Base-by-base conservation (phyloP, 352 stramenopile genomes). In the Globisporangium orthogonon region DNA sequence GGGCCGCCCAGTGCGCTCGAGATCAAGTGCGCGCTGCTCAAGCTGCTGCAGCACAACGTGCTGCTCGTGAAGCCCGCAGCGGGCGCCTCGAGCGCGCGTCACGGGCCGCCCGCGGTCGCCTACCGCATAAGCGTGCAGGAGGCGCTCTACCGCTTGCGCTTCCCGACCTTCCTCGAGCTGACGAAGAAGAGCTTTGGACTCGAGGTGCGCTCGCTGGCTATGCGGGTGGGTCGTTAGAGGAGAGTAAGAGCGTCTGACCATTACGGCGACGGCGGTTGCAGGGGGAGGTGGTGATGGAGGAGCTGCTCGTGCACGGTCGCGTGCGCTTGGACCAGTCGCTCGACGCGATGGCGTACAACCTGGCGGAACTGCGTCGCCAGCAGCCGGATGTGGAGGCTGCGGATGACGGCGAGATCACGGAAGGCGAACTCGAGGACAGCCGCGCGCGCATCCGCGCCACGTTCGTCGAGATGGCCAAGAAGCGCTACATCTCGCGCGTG, bases 401-500 rank as follows among this genome's bases (percentile, higher is more conserved):
- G 10, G 44, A 17, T 3, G 44, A 81, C 4, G 74, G 88, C 4
- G 79, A 89, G 60, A 87, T 89, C 28, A 74, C 60, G 23, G 83
- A 92, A 17, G 66, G 76, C n/a, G 81, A 89, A 53, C 71, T 95
- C 35, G 78, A 91, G 4, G 74, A 82, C 30, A 80, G 78, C 40
- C 81, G 83, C 33, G 66, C 70, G 23, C 48, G 65, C 28, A 73
- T 95, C 50, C 81, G 76, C 33, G 62, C 79, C 15, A 65, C 67
- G n/a, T 94, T 95, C 61, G 74, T 94, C 31, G 78, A 95, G 45
- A 94, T 95, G 86, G 84, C 84, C 60, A 95, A 95, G 67, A 89
- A 89, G 64, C 76, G 86, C 50, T 94, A 90, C 70, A 88, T 95
- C 53, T 79, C 80, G 31, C 80, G 86, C 11, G 86, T 95, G 44